Percentiles rank a stretch among this genome's conserved stretches.
These are phyloP conservation scores for Thelonectria discophora DNA, from an alignment of 2,329 filamentous ascomycete species.

Conservation along the genomic window DNA sequence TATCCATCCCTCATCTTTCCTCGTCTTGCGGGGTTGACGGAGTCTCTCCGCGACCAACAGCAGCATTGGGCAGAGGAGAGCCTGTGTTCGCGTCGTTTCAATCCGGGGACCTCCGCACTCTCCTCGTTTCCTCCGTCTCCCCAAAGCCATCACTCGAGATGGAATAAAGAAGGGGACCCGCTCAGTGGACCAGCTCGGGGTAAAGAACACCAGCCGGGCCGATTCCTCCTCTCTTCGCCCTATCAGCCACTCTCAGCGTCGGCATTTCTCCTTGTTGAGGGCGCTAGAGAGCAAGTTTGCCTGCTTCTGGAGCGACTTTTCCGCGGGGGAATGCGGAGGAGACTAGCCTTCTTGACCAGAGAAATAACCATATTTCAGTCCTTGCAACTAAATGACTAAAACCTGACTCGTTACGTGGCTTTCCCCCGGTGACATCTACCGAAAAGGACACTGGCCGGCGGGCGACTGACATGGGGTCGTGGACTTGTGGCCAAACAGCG, in stretches of 20 bases:
- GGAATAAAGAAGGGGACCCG: conserved; percentile 10
- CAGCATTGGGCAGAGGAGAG: conserved; percentile 5
- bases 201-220: conserved; percentile 38
- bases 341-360: neutral
- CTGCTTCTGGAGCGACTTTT: neutral
- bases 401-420: conserved; percentile 1
- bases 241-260: conserved; percentile 10
- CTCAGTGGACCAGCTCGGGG: conserved; percentile 27
- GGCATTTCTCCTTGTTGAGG: conserved; percentile 7
- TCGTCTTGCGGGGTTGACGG: conserved; percentile 10
- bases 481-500: neutral
- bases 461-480: neutral
- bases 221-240: conserved; percentile 18
- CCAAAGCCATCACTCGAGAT: neutral
- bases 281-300: neutral
- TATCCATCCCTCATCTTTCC: neutral
- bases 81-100: conserved; percentile 4
- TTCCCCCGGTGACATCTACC: conserved; percentile 7
- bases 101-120: conserved; percentile 17
- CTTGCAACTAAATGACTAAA: conserved; percentile 1
- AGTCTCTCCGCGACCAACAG: conserved; percentile 20
- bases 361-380: conserved; percentile 22
- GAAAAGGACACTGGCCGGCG: neutral
- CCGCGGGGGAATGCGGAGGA: conserved; percentile 23
- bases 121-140: neutral